Percentiles rank a stretch among this genome's conserved stretches.
Evolutionary conservation across 805 yeast genomes (phyloP).

Genomic region (Tetrapisispora nanseiensis): DNA sequence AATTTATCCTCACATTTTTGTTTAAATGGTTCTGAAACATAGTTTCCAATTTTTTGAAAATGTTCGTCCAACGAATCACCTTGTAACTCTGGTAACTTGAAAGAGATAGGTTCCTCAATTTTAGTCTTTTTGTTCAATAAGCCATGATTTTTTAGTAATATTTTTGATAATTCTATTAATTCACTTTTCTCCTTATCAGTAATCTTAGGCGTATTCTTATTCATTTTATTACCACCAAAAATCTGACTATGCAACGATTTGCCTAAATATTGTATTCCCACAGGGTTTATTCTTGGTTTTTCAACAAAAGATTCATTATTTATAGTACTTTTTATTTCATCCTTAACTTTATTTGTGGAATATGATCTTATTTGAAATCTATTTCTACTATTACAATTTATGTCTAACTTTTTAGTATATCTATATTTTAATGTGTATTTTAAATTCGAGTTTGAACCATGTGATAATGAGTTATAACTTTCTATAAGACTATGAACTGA

Average conservation of each 20-base stretch:
- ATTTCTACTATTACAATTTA: too few relatives aligned
- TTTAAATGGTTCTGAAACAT: slow-evolving; percentile 51
- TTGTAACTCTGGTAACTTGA: slow-evolving; percentile 58
- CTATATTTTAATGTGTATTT: background rate
- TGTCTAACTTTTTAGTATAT: background rate
- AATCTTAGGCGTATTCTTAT: slow-evolving; percentile 18
- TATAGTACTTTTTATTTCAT: too few relatives aligned
- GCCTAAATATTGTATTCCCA: slow-evolving; percentile 74
- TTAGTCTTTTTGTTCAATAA: slow-evolving; percentile 70
- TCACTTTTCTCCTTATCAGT: slow-evolving; percentile 20
- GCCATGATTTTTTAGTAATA: slow-evolving; percentile 50
- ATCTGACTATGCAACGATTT: slow-evolving; percentile 46
- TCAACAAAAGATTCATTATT: slow-evolving; percentile 17
- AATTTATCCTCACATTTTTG: slow-evolving; percentile 39
- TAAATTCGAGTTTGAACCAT: background rate
- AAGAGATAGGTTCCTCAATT: slow-evolving; percentile 45
- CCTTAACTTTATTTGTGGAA: too few relatives aligned
- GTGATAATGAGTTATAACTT: background rate
- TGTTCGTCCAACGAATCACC: slow-evolving; percentile 78
- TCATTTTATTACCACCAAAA: slow-evolving; percentile 31
- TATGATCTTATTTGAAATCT: background rate
- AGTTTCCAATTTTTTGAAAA: slow-evolving; percentile 59
- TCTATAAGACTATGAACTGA: background rate
- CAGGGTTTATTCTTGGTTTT: slow-evolving; percentile 55
- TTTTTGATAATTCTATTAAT: slow-evolving; percentile 45